Base-by-base conservation (phyloP, 352 stramenopile species). In the Phytophthora aleatoria region DNA sequence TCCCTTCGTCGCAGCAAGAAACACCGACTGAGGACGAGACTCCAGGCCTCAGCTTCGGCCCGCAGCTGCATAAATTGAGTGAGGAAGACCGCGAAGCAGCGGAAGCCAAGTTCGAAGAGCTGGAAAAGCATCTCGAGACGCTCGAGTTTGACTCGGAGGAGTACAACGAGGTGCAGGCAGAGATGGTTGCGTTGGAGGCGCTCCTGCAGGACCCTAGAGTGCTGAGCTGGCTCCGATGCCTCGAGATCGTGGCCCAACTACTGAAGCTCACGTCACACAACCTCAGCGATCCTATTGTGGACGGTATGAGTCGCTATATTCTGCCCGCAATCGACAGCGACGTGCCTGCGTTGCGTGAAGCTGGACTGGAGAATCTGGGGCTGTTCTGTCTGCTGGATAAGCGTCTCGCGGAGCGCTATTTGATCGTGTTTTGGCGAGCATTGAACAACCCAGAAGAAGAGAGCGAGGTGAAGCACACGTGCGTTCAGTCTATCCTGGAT, bases 391-490 rank as follows among this genome's bases (percentile, higher is more conserved):
- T 94, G 47, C 73, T 94, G 7, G 85, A 94, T 36, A 85, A 89
- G 44, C 69, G 78, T 28, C 74, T 92, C 5, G 83, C 85, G 0
- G 79, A 90, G 43, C 69, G 77, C 1, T 85, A 94, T 53, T 67
- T 91, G 59, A 74, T 91, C 45, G 77, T 92, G 3, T 94, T 94
- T 57, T 94, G 83, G 85, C 77, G 77, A 36, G 85, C 83, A 1
- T 70, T 94, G 44, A 91, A 89, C 68, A 90, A 89, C 41, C 76
- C 83, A 8, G 77, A 92, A 31, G 85, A 94, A 76, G 85, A 94
- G 60, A 77, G 66, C 8, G 83, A 92, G 24, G 77, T 91, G 28
- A 91, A 92, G 64, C 71, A 89, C 53, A 91, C 76, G n/a, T 92
- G 85, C 50, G 82, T 92, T 26, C 76, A 84, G 47, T 75, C 81